Evolutionary conservation across 2,329 filamentous ascomycete genomes (phyloP), one percentile per base, ranked within the genome.

Genomic region (Sporothrix pseudoabietina): DNA sequence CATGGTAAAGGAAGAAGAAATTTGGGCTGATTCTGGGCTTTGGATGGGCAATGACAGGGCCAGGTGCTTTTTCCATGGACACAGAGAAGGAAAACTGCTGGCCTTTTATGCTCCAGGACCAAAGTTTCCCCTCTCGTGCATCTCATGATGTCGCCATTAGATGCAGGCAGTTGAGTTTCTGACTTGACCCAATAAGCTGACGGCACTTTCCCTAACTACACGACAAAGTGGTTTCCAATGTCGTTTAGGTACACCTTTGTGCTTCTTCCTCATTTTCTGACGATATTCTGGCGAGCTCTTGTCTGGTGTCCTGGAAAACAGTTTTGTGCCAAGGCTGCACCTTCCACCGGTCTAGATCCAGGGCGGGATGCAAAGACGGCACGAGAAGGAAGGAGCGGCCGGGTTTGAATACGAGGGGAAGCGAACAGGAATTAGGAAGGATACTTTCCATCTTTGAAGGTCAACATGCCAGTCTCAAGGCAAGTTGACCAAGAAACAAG

Each of bases 341-440:
- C 14, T 49, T 66, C 63, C 26, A 49, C 63, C 22, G 41, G 63
- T 49, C 63, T 49, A 49, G 63, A 66, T 30, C 14, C 9, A n/a
- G 26, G 14, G 41, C 22, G 44, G 41, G 63, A 66, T 14, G 41
- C 3, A 66, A 49, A 49, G 63, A 26, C 22, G 63, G 63, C 41
- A 49, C 12, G 10, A 66, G 26, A 22, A 22, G 22, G 41, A 30
- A 49, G 41, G 22, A 16, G 41, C 63, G 26, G 39, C 8, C 63
- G 16, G 30, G 35, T 32, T 5, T 16, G 22, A 19, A 16, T 19
- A 30, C 8, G 12, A 30, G 14, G 9, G 22, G 16, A n/a, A 49
- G 26, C 1, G 12, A 41, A 22, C 8, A 32, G 35, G 8, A 10
- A 6, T 10, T 14, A 32, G 9, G 22, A 5, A 19, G 19, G 5